These are phyloP conservation scores for Trypanosoma mega DNA, from an alignment of 208 protist species.

Conservation along the genomic window DNA sequence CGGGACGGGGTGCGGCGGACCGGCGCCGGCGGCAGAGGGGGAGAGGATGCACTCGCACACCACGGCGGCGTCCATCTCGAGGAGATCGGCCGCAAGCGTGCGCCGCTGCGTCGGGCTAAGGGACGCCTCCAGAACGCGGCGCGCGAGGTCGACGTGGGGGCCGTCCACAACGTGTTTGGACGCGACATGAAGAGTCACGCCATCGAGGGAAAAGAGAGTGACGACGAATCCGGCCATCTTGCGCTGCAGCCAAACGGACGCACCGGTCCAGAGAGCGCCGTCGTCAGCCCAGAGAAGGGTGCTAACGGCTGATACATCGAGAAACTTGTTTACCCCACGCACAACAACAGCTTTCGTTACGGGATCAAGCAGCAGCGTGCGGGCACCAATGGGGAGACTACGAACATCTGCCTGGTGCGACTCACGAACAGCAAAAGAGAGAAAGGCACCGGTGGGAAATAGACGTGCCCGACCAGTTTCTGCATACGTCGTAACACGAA, in stretches of 20 bases:
- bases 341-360: slow-evolving; percentile 54
- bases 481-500: not conserved
- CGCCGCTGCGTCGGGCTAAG: slow-evolving; percentile 37
- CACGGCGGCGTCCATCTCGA: slow-evolving; percentile 28
- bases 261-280: slow-evolving; percentile 35
- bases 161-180: slow-evolving; percentile 84
- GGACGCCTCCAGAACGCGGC: slow-evolving; percentile 28
- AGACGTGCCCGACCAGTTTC: slow-evolving; percentile 35
- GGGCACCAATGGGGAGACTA: slow-evolving; percentile 71
- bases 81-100: slow-evolving; percentile 52
- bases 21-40: slow-evolving; percentile 33
- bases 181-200: slow-evolving; percentile 48
- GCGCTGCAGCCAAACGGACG: slow-evolving; percentile 57
- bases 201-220: slow-evolving; percentile 78
- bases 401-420: slow-evolving; percentile 60
- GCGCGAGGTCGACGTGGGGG: slow-evolving; percentile 66
- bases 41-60: slow-evolving; percentile 74
- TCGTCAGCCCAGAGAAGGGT: slow-evolving; percentile 38
- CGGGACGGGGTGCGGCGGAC: slow-evolving; percentile 81
- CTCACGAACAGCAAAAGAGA: slow-evolving; percentile 76
- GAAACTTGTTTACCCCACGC: slow-evolving; percentile 89
- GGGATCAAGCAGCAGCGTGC: slow-evolving; percentile 62
- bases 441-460: slow-evolving; percentile 23
- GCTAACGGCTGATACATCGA: slow-evolving; percentile 58
- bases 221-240: slow-evolving; percentile 91